Conservation (phyloP, 768 basidiomycete species). For the Serendipita sp. region DNA sequence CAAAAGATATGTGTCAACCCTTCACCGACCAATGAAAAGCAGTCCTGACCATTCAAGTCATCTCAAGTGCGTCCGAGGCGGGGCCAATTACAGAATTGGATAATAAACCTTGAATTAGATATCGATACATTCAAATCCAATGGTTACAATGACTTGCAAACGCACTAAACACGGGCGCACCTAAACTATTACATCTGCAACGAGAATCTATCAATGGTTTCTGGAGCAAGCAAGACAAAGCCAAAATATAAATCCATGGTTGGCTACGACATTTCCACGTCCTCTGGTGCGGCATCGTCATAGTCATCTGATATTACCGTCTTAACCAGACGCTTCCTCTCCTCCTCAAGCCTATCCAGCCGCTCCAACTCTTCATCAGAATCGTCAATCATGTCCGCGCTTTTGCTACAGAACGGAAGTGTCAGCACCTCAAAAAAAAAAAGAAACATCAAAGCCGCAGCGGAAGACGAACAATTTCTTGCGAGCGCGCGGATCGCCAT, state of each 20-base stretch:
- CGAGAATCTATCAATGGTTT: no score
- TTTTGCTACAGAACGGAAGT: slow-evolving; percentile 42
- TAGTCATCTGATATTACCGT: not conserved
- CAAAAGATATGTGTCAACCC: not conserved
- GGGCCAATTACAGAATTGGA: no score
- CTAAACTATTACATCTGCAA: no score
- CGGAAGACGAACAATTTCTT: slow-evolving; percentile 15
- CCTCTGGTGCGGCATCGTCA: not conserved
- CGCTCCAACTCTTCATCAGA: slow-evolving; percentile 39
- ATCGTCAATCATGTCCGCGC: slow-evolving; percentile 73
- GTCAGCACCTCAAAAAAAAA: not conserved
- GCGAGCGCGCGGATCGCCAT: slow-evolving; percentile 31
- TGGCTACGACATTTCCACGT: not conserved
- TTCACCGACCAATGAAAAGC: no score
- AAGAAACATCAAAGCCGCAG: not conserved
- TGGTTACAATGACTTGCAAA: not conserved
- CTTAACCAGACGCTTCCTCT: not conserved
- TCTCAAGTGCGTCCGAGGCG: no score
- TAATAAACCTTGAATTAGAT: no score
- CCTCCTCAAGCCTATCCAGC: not conserved
- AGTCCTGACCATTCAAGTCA: no score
- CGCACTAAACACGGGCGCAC: not conserved
- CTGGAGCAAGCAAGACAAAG: no score
- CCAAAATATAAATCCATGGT: not conserved
- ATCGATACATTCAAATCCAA: not conserved